Evolutionary conservation across 805 yeast genomes (phyloP).

Genomic region (Pichia manshurica): DNA sequence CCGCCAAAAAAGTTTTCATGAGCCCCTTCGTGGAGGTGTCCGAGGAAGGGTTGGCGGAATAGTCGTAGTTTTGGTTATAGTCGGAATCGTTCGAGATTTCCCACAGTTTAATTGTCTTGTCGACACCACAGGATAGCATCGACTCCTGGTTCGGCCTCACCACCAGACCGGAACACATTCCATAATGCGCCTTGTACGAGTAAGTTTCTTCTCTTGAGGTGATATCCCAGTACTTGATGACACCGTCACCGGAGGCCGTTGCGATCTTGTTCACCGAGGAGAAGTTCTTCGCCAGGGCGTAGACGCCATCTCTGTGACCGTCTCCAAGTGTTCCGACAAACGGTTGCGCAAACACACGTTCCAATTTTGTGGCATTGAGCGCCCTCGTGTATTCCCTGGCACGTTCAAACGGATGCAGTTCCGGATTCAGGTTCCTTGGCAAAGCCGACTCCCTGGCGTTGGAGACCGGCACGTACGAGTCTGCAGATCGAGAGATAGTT

Average conservation of each 20-base stretch:
- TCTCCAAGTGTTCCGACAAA: slow-evolving; percentile 90
- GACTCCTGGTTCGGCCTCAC: slow-evolving; percentile 57
- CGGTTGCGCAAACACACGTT: slow-evolving; percentile 96
- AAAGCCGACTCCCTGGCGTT: slow-evolving; percentile 82
- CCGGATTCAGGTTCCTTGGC: slow-evolving; percentile 89
- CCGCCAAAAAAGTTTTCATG: slow-evolving; percentile 75
- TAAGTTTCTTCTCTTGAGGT: slow-evolving; percentile 69
- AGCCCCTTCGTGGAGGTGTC: slow-evolving; percentile 44
- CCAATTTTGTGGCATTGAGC: slow-evolving; percentile 88
- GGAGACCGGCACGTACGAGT: slow-evolving; percentile 85
- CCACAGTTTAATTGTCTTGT: slow-evolving; percentile 87
- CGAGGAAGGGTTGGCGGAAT: slow-evolving; percentile 24
- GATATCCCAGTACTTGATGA: slow-evolving; percentile 89
- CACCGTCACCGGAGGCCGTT: slow-evolving; percentile 93
- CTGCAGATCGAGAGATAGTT: slow-evolving; percentile 84
- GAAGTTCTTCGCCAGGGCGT: slow-evolving; percentile 76
- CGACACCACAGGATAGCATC: slow-evolving; percentile 77
- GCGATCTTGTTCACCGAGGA: slow-evolving; percentile 68
- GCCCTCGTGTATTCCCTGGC: slow-evolving; percentile 96
- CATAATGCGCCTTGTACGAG: slow-evolving; percentile 83
- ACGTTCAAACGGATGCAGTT: slow-evolving; percentile 92
- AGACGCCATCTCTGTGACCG: slow-evolving; percentile 95
- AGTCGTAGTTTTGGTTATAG: slow-evolving; percentile 19
- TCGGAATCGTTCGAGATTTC: slow-evolving; percentile 47
- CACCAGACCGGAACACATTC: slow-evolving; percentile 78